phyloP scores from a whole-genome alignment of 1,284 basidiomycete genomes.

The Porogramme epimiltina region DNA sequence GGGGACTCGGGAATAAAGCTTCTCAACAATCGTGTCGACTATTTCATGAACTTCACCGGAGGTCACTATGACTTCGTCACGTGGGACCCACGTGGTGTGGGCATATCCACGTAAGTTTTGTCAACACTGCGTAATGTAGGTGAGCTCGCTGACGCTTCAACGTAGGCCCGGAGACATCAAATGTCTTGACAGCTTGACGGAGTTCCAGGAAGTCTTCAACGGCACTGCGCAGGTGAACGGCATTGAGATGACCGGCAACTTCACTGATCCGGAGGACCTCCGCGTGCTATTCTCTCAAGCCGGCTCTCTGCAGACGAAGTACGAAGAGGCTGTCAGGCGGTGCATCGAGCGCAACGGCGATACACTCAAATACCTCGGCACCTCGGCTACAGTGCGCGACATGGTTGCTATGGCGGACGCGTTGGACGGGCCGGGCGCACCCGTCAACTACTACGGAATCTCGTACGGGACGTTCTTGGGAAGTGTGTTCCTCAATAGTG shows the following conservation, averaged over 20 bases:
- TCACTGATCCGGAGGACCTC: slow-evolving; percentile 10
- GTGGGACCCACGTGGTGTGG: slow-evolving; percentile 18
- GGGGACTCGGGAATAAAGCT: neutral
- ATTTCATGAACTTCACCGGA: slow-evolving; percentile 4
- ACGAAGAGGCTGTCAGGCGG: slow-evolving; percentile 5
- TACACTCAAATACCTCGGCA: slow-evolving; percentile 18
- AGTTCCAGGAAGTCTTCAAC: slow-evolving; percentile 6
- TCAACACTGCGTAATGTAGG: neutral
- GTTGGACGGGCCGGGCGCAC: slow-evolving; percentile 14
- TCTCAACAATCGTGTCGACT: neutral
- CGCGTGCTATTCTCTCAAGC: slow-evolving; percentile 8
- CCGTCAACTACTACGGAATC: slow-evolving; percentile 15
- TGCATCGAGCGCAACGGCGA: slow-evolving; percentile 4
- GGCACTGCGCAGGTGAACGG: slow-evolving; percentile 12
- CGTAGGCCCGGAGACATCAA: slow-evolving; percentile 12
- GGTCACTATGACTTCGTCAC: slow-evolving; percentile 11
- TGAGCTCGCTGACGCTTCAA: neutral
- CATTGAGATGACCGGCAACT: slow-evolving; percentile 11
- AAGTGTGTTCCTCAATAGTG: slow-evolving; percentile 20
- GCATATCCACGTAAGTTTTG: slow-evolving; percentile 2
- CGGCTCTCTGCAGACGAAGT: slow-evolving; percentile 12
- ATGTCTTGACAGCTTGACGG: slow-evolving; percentile 8
- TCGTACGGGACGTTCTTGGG: slow-evolving; percentile 18
- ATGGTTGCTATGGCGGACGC: slow-evolving; percentile 21
- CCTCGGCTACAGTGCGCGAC: slow-evolving; percentile 17